A percentile compares a stretch with the other conserved stretches of the same genome.
Conservation (phyloP, 768 basidiomycete species). For the Boletus coccyginus region DNA sequence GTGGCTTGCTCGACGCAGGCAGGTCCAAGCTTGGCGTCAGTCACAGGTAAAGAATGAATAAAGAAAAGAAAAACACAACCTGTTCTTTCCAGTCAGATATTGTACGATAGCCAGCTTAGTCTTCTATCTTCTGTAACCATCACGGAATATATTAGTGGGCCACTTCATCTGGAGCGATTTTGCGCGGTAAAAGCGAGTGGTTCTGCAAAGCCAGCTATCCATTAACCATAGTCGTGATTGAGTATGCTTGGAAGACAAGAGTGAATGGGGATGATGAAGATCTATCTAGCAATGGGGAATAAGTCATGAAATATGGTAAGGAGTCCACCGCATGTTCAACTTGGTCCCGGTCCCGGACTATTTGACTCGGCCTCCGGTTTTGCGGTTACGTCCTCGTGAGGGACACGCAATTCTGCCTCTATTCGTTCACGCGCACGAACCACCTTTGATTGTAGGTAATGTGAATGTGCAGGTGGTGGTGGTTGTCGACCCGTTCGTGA, state of each 20-base stretch:
- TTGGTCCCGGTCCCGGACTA: slow-evolving; percentile 20
- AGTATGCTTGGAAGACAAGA: slow-evolving; percentile 15
- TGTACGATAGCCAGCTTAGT: neutral
- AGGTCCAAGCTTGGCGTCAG: slow-evolving; percentile 22
- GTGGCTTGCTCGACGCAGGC: slow-evolving; percentile 34
- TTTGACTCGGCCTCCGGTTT: slow-evolving; percentile 21
- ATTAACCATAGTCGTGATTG: slow-evolving; percentile 16
- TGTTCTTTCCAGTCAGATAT: neutral
- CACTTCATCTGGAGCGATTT: neutral
- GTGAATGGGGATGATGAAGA: slow-evolving; percentile 27
- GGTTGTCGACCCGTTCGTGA: slow-evolving; percentile 40
- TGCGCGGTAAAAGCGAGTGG: neutral
- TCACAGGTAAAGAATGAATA: slow-evolving; percentile 10
- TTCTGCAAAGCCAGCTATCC: neutral
- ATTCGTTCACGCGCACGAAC: slow-evolving; percentile 91
- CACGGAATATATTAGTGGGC: neutral
- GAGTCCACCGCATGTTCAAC: slow-evolving; percentile 12
- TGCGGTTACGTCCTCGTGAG: slow-evolving; percentile 22
- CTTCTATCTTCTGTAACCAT: neutral
- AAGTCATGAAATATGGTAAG: slow-evolving; percentile 8
- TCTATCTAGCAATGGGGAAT: slow-evolving; percentile 25
- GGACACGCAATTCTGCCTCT: slow-evolving; percentile 70
- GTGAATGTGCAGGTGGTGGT: slow-evolving; percentile 57
- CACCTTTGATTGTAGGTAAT: slow-evolving; percentile 98
- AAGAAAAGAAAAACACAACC: neutral